Base-by-base conservation (phyloP, 495 filamentous ascomycete genomes). In the Letharia columbiana region DNA sequence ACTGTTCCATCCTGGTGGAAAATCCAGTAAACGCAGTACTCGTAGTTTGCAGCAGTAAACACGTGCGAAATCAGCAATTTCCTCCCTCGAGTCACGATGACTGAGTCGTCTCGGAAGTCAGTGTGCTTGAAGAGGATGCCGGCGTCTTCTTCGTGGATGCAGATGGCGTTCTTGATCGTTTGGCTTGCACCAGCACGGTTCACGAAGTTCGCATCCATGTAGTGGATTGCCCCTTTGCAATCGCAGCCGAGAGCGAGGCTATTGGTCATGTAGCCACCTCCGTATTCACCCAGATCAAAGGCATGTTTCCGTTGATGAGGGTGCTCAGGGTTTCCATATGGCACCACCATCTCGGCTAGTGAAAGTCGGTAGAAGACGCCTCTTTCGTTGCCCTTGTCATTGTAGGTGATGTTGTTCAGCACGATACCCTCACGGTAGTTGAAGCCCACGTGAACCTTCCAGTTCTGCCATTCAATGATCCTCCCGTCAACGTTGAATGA, bases 21-120 rank as follows among this genome's bases (percentile, higher is more conserved):
- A 71, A 91, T 86, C 91, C 92, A 96, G 78, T 94, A 89, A 37
- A 90, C 87, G 65, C 91, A 92, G 77, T 98, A 98, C 76, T 98
- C 93, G 78, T 98, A 98, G 79, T 98, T 98, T 60, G 92, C 91
- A 12, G 92, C 93, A 1, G 93, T 98, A 79, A 97, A 96, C 71
- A 96, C 89, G 63, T 96, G 93, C 33, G 91, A 92, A 71, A 98
- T 82, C 68, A 98, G 81, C 64, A 98, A 82, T 72, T 95, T 96
- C 18, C 92, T 85, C 41, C 85, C 92, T 54, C 93, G 87, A 17
- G 92, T 96, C 33, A 96, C 90, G 62, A 95, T 89, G 60, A 87
- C 84, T 0, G 89, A 89, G 54, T 92, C 88, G 74, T 96, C 92
- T 60, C 93, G 87, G 84, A 96, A 97, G 75, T 98, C 92, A 58